Base-by-base conservation (phyloP, 495 filamentous ascomycete species). In the Pseudomonodictys pantanalensis region DNA sequence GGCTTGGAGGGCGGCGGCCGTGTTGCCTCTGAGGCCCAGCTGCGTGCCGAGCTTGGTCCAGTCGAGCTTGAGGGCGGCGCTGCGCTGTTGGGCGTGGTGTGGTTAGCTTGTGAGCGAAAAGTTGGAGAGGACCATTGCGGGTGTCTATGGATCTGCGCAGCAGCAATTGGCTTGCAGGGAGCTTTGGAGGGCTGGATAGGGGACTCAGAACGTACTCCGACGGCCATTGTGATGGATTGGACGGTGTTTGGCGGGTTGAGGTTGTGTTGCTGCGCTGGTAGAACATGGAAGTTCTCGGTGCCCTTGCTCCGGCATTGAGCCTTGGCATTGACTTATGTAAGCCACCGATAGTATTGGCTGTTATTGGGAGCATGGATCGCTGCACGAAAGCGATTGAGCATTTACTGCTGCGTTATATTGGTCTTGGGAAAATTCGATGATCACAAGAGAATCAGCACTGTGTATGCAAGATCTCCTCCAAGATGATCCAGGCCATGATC, bases 51-150 rank as follows among this genome's bases (percentile, higher is more conserved):
- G 83, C 78, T 90, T 90, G 77, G 80, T 81, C 95, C 95, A 99
- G 85, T 99, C 93, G 83, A 99, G 85, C 84, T 96, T 99, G 77
- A 92, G 84, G 79, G 95, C 91, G 79, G 93, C 92, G 84, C 90
- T 93, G 81, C 91, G 88, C 93, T 97, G 81, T 75, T 62, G 52
- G 55, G 48, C 59, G 54, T 49, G 66, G 25, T 25, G 61, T 42
- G 10, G 60, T 69, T 64, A 67, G 64, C 58, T 64, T 58, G 52
- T 15, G 41, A 17, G 25, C 22, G 20, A 20, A 47, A 1, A 18
- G 29, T 10, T 48, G 42, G 49, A 11, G 58, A 44, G 35, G 33
- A 28, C 39, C 7, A 62, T 52, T 55, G 53, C 24, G 38, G 44
- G 12, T 5, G 18, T 7, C 11, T 22, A 28, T 24, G 44, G 29